These are phyloP conservation scores for Trichophaea hybrida DNA, from an alignment of 2,329 filamentous ascomycete genomes.

Conservation along the genomic window DNA sequence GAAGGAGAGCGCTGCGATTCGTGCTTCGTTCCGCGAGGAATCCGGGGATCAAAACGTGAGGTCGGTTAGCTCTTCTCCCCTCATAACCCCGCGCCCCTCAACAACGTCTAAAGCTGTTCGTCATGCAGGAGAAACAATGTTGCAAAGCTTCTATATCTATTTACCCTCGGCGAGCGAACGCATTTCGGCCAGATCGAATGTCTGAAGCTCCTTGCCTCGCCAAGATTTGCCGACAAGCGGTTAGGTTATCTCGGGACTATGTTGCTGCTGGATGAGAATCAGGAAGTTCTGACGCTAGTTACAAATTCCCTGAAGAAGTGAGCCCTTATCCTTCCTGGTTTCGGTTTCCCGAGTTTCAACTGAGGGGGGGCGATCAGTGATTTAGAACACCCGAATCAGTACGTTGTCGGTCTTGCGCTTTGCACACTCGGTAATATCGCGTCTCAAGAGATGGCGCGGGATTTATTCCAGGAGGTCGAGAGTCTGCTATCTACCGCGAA, in stretches of 20 bases:
- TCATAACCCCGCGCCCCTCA: background rate
- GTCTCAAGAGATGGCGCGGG: conserved; percentile 94
- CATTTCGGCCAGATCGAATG: conserved; percentile 99
- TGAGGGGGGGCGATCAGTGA: conserved; percentile 45
- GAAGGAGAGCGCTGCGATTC: conserved; percentile 95
- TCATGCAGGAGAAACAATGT: conserved; percentile 82
- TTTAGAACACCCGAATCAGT: conserved; percentile 92
- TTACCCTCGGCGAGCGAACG: conserved; percentile 90
- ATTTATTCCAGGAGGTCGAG: conserved; percentile 93
- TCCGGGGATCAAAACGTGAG: conserved; percentile 80
- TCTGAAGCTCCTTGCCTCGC: conserved; percentile 88
- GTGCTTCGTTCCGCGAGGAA: conserved; percentile 95
- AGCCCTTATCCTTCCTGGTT: conserved; percentile 24
- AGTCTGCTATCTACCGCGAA: conserved; percentile 81
- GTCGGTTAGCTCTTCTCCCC: conserved; percentile 39
- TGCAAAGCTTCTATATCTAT: conserved; percentile 93
- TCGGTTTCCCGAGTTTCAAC: background rate
- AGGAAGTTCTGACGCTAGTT: conserved; percentile 90
- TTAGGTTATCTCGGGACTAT: conserved; percentile 93
- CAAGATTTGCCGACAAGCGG: conserved; percentile 94
- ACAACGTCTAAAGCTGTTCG: conserved; percentile 11
- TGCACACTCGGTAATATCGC: conserved; percentile 97
- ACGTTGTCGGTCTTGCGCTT: conserved; percentile 89
- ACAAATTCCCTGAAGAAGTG: conserved; percentile 98
- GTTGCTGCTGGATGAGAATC: conserved; percentile 90